Percentiles rank a stretch among this genome's conserved stretches.
Conservation (phyloP, 2,329 filamentous ascomycete genomes). For the Aschersonia sp. region DNA sequence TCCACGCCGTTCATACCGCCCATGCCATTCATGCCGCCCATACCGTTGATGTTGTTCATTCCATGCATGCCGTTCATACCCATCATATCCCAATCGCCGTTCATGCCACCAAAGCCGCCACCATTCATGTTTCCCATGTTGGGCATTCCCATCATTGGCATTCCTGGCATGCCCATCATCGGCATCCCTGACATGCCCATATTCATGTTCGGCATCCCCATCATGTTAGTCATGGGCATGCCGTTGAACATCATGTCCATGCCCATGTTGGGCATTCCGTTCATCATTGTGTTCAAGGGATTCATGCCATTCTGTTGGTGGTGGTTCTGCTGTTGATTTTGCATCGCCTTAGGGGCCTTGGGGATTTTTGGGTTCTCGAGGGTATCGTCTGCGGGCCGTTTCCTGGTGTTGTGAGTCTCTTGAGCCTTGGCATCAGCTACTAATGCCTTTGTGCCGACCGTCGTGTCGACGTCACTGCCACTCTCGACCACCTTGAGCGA, state of each 20-base stretch:
- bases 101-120: conserved; percentile 7
- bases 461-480: neutral
- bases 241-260: conserved; percentile 22
- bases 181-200: conserved; percentile 31
- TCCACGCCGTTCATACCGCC: conserved; percentile 13
- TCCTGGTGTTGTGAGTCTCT: conserved; percentile 40
- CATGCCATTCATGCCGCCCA: conserved; percentile 13
- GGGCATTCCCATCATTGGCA: conserved; percentile 12
- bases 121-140: conserved; percentile 16
- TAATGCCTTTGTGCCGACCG: conserved; percentile 5
- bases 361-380: conserved; percentile 50
- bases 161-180: conserved; percentile 23
- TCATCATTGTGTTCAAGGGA: conserved; percentile 33
- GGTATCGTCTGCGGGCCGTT: conserved; percentile 66
- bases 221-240: conserved; percentile 11
- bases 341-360: conserved; percentile 53
- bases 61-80: conserved; percentile 11
- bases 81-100: conserved; percentile 19
- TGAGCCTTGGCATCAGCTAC: conserved; percentile 14
- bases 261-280: conserved; percentile 21
- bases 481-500: too few species aligned
- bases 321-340: conserved; percentile 30
- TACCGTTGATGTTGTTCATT: conserved; percentile 8
- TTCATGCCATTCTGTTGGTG: conserved; percentile 28
- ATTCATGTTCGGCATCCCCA: conserved; percentile 7